These are phyloP conservation scores for Cajanus cajan DNA, from an alignment of 306 rosid species.

Conservation along the genomic window DNA sequence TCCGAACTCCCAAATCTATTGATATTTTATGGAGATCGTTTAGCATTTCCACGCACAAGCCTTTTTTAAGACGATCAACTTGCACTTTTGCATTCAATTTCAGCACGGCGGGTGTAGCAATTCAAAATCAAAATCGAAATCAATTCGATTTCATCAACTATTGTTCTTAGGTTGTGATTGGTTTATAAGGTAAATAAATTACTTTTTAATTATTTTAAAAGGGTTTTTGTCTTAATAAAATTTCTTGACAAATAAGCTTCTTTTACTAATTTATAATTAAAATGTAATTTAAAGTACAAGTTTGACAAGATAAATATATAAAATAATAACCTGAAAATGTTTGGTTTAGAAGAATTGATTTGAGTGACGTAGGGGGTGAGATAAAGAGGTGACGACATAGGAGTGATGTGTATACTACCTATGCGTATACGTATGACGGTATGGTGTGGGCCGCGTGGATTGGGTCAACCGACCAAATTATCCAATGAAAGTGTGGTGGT, in stretches of 20 bases:
- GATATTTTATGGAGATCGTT: not conserved
- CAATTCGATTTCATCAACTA: not conserved
- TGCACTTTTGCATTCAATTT: not conserved
- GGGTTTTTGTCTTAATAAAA: not conserved
- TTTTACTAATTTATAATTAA: not conserved
- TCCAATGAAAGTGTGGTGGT: no score
- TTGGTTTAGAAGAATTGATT: no score
- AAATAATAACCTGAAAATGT: no score
- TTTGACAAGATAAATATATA: not conserved
- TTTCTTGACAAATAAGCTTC: not conserved
- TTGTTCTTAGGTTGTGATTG: not conserved
- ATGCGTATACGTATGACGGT: not conserved
- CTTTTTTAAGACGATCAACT: not conserved
- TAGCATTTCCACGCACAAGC: not conserved
- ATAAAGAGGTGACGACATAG: not conserved
- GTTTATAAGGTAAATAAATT: not conserved
- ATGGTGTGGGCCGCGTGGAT: no score
- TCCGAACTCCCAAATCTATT: not conserved
- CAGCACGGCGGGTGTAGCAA: not conserved
- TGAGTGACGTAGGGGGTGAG: not conserved
- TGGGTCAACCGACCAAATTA: no score
- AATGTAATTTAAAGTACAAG: not conserved
- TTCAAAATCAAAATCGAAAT: not conserved
- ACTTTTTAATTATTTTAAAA: not conserved
- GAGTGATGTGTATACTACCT: not conserved